Conservation (phyloP, 257 asterid genomes). For the Nicotiana tabacum region DNA sequence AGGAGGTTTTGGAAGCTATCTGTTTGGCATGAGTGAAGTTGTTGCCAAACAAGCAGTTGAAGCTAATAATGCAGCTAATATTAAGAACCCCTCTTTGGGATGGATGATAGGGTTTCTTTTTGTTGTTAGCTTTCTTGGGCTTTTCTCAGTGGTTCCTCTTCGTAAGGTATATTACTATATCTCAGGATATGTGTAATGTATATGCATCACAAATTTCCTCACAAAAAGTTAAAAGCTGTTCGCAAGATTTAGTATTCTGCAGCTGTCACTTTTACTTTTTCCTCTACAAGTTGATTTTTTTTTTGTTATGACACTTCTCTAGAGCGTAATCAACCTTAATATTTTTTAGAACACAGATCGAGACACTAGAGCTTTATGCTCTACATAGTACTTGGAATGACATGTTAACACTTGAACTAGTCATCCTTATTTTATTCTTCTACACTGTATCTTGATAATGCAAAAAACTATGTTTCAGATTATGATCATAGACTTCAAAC, state of each 20-base stretch:
- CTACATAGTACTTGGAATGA: background rate
- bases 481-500: slow-evolving; percentile 86
- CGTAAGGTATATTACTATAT: slow-evolving; percentile 54
- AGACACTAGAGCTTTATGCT: background rate
- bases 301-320: background rate
- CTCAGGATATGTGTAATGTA: background rate
- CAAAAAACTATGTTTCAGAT: slow-evolving; percentile 36
- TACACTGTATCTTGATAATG: background rate
- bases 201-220: background rate
- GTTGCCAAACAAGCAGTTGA: slow-evolving; percentile 65
- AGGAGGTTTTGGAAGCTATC: slow-evolving; percentile 96
- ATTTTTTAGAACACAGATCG: background rate
- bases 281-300: background rate
- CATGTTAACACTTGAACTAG: background rate
- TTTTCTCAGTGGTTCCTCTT: slow-evolving; percentile 83
- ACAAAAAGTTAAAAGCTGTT: background rate
- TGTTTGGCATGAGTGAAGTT: slow-evolving; percentile 80
- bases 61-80: slow-evolving; percentile 31
- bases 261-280: background rate
- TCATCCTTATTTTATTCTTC: background rate
- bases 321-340: background rate
- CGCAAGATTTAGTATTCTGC: background rate
- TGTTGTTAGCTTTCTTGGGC: slow-evolving; percentile 91
- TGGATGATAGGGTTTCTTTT: slow-evolving; percentile 95
- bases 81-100: slow-evolving; percentile 62